Base-by-base conservation (phyloP, 2,329 filamentous ascomycete genomes). In the Didymella pinodella region DNA sequence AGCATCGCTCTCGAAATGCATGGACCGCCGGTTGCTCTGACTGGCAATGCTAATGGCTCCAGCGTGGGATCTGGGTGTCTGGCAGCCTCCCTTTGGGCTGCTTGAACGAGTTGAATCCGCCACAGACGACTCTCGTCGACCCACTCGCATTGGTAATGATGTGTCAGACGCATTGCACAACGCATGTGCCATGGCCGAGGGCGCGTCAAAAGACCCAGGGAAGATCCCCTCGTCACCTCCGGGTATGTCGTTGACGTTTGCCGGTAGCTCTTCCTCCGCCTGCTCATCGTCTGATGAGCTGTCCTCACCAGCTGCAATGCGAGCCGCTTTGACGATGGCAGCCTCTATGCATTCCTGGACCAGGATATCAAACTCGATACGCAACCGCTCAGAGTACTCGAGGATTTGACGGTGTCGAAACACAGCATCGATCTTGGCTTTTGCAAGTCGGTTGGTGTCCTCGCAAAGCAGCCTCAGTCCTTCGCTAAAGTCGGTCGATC, bases 261-360 rank as follows among this genome's bases (percentile, higher is more conserved):
- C 4, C 20, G 78, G 75, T 8, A 79, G 77, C 18, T 84, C 82
- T 16, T 86, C 86, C 48, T 70, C 69, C 2, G 72, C 69, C 4
- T 66, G 74, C 46, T 80, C 80, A 16, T 77, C 81, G 16, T 84
- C 82, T 0, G 92, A 94, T 71, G 96, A 93, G 64, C 90, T 94
- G 16, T 96, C 80, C 51, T 93, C 88, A 11, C 94, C 94, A 43
- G 91, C 88, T 45, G 92, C 92, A 66, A 97, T 94, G 48, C 89
- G 89, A 54, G 91, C 91, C 52, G 95, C 93, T 77, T 98, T 97
- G 65, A 86, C 87, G 78, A 98, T 85, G 8, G 95, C 95, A 62
- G 92, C 93, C 60, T 96, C 90, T 51, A 99, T 97, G 74, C 95
- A 99, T 69, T 97, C 92, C 71, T 98, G 92, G 2, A 99, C 94